These are phyloP conservation scores for Boletus rex-veris DNA, from an alignment of 768 basidiomycete genomes.

Conservation along the genomic window DNA sequence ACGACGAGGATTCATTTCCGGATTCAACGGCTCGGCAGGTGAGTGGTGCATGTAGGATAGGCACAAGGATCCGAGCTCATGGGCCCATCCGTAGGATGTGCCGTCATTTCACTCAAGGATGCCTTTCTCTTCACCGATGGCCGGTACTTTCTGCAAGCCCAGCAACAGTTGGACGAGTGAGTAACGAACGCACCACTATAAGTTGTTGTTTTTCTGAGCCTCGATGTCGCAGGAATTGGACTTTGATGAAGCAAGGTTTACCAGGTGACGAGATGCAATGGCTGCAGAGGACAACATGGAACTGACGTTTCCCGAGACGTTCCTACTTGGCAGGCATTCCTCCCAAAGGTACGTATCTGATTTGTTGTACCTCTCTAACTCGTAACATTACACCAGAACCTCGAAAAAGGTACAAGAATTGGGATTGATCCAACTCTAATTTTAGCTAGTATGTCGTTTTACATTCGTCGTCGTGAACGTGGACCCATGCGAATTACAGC, in stretches of 20 bases:
- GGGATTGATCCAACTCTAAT: constrained; percentile 84
- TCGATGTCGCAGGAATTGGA: constrained; percentile 67
- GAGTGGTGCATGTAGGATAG: constrained; percentile 12
- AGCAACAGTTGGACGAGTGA: constrained; percentile 81
- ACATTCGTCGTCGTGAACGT: constrained; percentile 10
- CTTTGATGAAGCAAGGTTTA: constrained; percentile 86
- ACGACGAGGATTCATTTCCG: constrained; percentile 84
- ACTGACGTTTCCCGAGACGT: constrained; percentile 52
- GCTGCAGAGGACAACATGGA: neutral
- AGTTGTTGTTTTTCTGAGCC: constrained; percentile 4
- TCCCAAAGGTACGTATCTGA: constrained; percentile 53
- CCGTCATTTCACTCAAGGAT: constrained; percentile 63
- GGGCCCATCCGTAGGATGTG: constrained; percentile 54
- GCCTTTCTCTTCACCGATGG: constrained; percentile 95
- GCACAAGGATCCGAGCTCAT: constrained; percentile 2
- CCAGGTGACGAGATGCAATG: constrained; percentile 47
- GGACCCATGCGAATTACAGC: constrained; percentile 33
- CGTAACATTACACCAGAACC: constrained; percentile 40
- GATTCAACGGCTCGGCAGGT: constrained; percentile 95
- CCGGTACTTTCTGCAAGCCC: constrained; percentile 91
- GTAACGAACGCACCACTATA: constrained; percentile 12
- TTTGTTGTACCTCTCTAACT: neutral
- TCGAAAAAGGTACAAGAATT: constrained; percentile 59
- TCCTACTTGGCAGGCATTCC: constrained; percentile 86
- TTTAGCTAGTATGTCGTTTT: constrained; percentile 47